Evolutionary conservation across 2,329 filamentous ascomycete species (phyloP).

Genomic region (Fusarium hainanense): DNA sequence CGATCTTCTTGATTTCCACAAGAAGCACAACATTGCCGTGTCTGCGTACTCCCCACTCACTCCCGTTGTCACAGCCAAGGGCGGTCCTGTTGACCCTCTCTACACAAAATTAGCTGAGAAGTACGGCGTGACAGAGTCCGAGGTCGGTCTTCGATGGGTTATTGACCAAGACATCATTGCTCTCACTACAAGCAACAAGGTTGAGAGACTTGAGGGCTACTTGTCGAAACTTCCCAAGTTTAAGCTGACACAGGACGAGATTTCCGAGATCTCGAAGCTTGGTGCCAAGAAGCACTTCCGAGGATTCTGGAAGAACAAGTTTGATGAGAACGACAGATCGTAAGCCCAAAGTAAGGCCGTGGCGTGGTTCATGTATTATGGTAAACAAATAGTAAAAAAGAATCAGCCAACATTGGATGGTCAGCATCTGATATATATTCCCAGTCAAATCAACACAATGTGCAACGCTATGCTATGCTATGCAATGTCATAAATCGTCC

Average conservation of each 20-base stretch:
- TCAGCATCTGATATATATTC: background rate
- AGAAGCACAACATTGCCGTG: slow-evolving; percentile 66
- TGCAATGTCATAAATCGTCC: slow-evolving; percentile 9
- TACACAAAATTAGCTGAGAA: slow-evolving; percentile 66
- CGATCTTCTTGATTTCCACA: slow-evolving; percentile 67
- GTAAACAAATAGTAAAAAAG: background rate
- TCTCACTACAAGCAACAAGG: slow-evolving; percentile 69
- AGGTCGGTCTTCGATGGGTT: slow-evolving; percentile 69
- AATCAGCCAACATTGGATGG: background rate
- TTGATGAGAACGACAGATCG: slow-evolving; percentile 61
- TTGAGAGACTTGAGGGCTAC: slow-evolving; percentile 68
- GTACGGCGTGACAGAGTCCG: slow-evolving; percentile 66
- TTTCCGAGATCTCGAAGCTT: slow-evolving; percentile 64
- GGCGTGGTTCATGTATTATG: background rate
- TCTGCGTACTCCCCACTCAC: slow-evolving; percentile 68
- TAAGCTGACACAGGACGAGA: slow-evolving; percentile 69
- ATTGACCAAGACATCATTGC: slow-evolving; percentile 69
- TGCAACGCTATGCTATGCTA: background rate
- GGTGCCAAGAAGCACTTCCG: slow-evolving; percentile 71
- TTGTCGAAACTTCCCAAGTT: slow-evolving; percentile 63
- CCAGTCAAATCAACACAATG: background rate
- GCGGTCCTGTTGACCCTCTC: slow-evolving; percentile 64
- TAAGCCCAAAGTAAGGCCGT: slow-evolving; percentile 25
- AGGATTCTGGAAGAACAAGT: slow-evolving; percentile 67
- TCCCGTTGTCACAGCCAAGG: slow-evolving; percentile 58